phyloP scores from a whole-genome alignment of 129 eudicot genomes.

The Calendula officinalis region DNA sequence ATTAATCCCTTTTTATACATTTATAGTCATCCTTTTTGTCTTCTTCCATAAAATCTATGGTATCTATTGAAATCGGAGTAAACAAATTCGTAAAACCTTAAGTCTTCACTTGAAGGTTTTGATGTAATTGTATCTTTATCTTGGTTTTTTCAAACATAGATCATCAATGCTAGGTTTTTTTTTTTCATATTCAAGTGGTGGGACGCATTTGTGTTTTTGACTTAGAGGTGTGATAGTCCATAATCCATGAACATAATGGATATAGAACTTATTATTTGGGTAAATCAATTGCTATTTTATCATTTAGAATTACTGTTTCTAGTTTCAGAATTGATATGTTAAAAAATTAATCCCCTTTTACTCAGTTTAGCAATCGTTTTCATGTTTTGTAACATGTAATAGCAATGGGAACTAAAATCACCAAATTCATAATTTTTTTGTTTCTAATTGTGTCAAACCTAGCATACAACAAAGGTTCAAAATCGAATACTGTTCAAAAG shows the following conservation, averaged over 20 bases:
- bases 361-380: background rate
- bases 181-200: background rate
- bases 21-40: background rate
- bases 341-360: background rate
- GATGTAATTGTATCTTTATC: background rate
- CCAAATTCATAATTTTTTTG: too few species aligned
- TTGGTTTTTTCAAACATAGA: background rate
- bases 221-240: background rate
- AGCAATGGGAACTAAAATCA: background rate
- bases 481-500: slow-evolving; percentile 72
- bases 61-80: background rate
- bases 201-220: background rate
- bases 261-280: background rate
- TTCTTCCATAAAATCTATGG: background rate
- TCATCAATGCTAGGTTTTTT: background rate
- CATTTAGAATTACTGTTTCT: background rate
- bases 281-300: background rate
- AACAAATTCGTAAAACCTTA: slow-evolving; percentile 8
- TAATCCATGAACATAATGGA: background rate
- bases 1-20: background rate
- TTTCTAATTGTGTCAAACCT: slow-evolving; percentile 3
- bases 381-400: background rate
- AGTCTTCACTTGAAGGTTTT: slow-evolving; percentile 3
- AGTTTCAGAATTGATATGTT: background rate
- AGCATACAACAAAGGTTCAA: slow-evolving; percentile 84